phyloP scores from a whole-genome alignment of 148 eudicot genomes.

The Chenopodium quinoa region DNA sequence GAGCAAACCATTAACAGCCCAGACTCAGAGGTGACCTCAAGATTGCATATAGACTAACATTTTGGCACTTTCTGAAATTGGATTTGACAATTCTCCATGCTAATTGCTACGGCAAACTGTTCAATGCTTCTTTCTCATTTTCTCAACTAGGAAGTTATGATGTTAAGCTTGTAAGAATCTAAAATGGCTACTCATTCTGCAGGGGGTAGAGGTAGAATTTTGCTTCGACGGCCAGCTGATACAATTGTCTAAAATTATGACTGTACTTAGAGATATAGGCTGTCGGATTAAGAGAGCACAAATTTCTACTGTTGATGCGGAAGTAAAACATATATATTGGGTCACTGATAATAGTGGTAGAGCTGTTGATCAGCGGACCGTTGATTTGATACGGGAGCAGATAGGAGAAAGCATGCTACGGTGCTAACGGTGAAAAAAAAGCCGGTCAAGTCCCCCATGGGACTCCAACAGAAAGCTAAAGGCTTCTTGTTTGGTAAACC shows the following conservation, averaged over 20 bases:
- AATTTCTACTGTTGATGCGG: slow-evolving; percentile 37
- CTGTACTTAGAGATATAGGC: slow-evolving; percentile 56
- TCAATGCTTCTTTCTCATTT: neutral
- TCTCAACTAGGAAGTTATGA: neutral
- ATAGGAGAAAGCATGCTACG: neutral
- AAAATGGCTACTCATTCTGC: slow-evolving; percentile 3
- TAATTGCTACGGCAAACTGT: too few relatives aligned
- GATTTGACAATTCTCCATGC: neutral
- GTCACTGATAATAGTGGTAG: slow-evolving; percentile 43
- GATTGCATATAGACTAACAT: neutral
- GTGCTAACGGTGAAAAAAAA: neutral
- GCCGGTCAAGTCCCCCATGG: neutral
- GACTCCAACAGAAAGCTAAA: neutral
- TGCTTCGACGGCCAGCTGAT: slow-evolving; percentile 51
- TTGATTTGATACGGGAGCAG: slow-evolving; percentile 17
- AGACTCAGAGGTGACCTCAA: slow-evolving; percentile 49
- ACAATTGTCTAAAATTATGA: slow-evolving; percentile 56
- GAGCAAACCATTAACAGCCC: slow-evolving; percentile 59
- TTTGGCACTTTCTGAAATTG: neutral
- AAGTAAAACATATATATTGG: neutral
- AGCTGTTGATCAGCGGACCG: slow-evolving; percentile 43
- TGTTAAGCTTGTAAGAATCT: neutral
- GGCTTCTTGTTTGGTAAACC: neutral
- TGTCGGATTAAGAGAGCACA: slow-evolving; percentile 50
- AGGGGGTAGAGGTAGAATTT: slow-evolving; percentile 63